Base-by-base conservation (phyloP, 805 yeast genomes). In the Dipodascus geniculatus region DNA sequence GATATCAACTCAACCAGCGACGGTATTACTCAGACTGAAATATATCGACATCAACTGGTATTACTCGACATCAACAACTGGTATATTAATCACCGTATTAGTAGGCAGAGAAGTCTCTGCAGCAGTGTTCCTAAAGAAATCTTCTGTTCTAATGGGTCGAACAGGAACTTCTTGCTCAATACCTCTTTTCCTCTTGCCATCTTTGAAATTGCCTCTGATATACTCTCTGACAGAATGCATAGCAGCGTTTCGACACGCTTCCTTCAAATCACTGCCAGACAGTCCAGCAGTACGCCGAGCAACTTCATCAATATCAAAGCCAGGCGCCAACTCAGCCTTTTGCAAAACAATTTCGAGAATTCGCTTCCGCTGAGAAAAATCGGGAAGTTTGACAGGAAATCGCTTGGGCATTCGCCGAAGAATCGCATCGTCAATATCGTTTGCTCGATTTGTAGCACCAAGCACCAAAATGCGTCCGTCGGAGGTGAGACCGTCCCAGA, bases 391-490 rank as follows among this genome's bases (percentile, higher is more conserved):
- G 20, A 93, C 82, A 2, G 89, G 80, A 67, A 91, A 90, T 52
- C 87, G 76, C 67, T 91, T 91, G 3, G 98, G 97, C 80, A 91
- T 76, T 64, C 99, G 79, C 69, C 99, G 79, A 70, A 93, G 73
- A 63, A 91, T 87, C 1, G 99, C 99, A 57, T 79, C 77, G 65
- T 91, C 99, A 48, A 91, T 91, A 66, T 91, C 99, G 56, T 79
- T 78, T 47, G 93, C 89, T 58, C 99, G 75, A 66, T 91, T 91
- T 0, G 99, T 91, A 8, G 98, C 98, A 2, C 98, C 99, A 61
- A 91, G 77, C 1, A 91, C 88, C 72, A 91, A 71, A 2, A 93
- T 78, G 49, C 96, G 75, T 1, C 96, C 95, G n/a, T 69, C 66
- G 55, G 82, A 79, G 8, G 85, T 77, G 31, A 91, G 72, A 0